These are phyloP conservation scores for Solanum aculeatissimum DNA, from an alignment of 305 asterid species.

Conservation along the genomic window DNA sequence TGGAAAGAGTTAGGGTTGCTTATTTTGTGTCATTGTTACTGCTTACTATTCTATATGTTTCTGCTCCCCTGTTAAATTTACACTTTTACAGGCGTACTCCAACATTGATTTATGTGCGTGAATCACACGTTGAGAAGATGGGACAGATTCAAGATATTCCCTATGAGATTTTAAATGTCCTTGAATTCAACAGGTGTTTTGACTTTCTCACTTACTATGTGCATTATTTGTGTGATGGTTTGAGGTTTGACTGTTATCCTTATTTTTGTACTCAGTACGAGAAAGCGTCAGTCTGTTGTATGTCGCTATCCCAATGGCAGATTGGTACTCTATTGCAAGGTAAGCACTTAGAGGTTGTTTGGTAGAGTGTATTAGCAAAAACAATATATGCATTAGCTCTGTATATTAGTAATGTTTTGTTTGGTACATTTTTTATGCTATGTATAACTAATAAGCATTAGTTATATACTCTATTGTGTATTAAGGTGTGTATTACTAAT, in stretches of 20 bases:
- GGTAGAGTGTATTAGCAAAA: no score
- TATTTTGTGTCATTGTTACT: neutral
- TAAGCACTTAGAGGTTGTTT: constrained; percentile 3
- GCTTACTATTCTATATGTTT: neutral
- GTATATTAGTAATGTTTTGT: no score
- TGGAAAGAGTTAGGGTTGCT: neutral
- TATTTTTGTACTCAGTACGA: constrained; percentile 51
- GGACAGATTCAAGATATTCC: constrained; percentile 91
- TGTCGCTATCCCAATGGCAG: constrained; percentile 98
- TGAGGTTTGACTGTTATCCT: constrained; percentile 11
- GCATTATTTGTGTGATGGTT: neutral
- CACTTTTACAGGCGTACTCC: constrained; percentile 78
- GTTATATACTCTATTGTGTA: no score
- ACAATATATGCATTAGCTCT: no score
- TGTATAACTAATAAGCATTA: no score
- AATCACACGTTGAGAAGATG: constrained; percentile 88
- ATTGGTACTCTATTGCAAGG: constrained; percentile 99
- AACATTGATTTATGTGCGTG: constrained; percentile 89
- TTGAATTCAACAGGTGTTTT: constrained; percentile 92
- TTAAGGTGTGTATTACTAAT: no score
- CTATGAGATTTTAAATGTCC: constrained; percentile 96
- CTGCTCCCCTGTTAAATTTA: neutral
- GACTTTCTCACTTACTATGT: constrained; percentile 3
- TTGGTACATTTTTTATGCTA: no score
- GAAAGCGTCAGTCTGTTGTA: constrained; percentile 99